Percentiles rank a stretch among this genome's conserved stretches.
phyloP scores from a whole-genome alignment of 371 early-diverging fungal genomes.

The Lichtheimia corymbifera region DNA sequence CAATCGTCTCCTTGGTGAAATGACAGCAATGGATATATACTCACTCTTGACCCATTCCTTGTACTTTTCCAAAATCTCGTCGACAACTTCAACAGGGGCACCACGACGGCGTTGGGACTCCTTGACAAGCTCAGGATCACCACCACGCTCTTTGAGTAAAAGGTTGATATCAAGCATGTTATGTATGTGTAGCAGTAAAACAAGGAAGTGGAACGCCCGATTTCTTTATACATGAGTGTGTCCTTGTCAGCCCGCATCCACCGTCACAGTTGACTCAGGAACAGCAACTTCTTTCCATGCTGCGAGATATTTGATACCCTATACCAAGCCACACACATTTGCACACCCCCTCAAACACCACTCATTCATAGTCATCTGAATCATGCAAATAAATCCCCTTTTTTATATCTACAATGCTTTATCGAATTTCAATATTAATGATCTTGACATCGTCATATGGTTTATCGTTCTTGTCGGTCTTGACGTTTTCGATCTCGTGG shows the following conservation, averaged over 20 bases:
- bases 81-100: conserved; percentile 83
- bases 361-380: no score
- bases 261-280: no score
- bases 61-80: conserved; percentile 90
- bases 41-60: conserved; percentile 90
- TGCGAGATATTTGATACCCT: no score
- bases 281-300: no score
- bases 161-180: conserved; percentile 89
- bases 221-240: no score
- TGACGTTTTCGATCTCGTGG: conserved; percentile 79
- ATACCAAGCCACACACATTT: no score
- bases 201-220: no score
- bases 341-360: no score
- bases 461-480: conserved; percentile 80
- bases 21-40: conserved; percentile 7
- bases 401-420: conserved; percentile 12
- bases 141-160: conserved; percentile 91
- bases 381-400: no score
- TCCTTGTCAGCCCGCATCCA: no score
- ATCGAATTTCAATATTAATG: conserved; percentile 70
- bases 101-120: conserved; percentile 94
- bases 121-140: conserved; percentile 90
- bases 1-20: no score
- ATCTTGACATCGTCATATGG: conserved; percentile 76
- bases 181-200: no score